Base-by-base conservation (phyloP, 2,329 filamentous ascomycete species). In the Alternaria novae-zelandiae region DNA sequence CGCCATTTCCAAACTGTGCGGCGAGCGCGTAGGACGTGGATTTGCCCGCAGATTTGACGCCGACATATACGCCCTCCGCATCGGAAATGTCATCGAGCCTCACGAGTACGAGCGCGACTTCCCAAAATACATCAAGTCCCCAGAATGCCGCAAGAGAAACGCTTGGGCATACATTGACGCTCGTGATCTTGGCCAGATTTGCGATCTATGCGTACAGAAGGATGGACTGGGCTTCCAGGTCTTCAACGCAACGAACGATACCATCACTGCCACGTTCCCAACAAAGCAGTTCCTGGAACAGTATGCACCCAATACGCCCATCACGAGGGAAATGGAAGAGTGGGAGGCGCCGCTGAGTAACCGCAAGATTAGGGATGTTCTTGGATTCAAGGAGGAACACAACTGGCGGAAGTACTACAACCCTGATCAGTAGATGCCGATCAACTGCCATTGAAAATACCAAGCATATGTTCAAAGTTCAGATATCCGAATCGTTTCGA, bases 81-180 rank as follows among this genome's bases (percentile, higher is more conserved):
- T 90, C 54, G 88, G 88, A 12, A 86, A 88, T 57, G 85, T 90
- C 6, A 83, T 90, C 61, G 86, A 87, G 62, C 88, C 87, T 5
- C 85, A 89, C 53, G 87, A 89, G 71, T 89, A 90, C 66, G 82
- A 80, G 57, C 73, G 78, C 3, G 81, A 85, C 59, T 90, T 90
- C 63, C 81, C 83, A 0, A 78, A 71, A 4, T 86, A 86, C 65
- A 81, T 89, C 26, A 78, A 79, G 20, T 71, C 85, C 26, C 87
- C 87, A 0, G 80, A 81, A 63, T 80, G 79, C 3, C 81, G 87
- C 57, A 86, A 86, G 70, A 79, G 84, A 1, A 88, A 89, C 71
- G 88, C 86, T 0, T 90, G 88, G 88, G 85, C 82, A 21, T 90
- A 90, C 72, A 88, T 87, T 21, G 88, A 90, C 72, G 86, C 86